These are phyloP conservation scores for Nicotiana knightiana DNA, from an alignment of 257 asterid genomes.

Conservation along the genomic window DNA sequence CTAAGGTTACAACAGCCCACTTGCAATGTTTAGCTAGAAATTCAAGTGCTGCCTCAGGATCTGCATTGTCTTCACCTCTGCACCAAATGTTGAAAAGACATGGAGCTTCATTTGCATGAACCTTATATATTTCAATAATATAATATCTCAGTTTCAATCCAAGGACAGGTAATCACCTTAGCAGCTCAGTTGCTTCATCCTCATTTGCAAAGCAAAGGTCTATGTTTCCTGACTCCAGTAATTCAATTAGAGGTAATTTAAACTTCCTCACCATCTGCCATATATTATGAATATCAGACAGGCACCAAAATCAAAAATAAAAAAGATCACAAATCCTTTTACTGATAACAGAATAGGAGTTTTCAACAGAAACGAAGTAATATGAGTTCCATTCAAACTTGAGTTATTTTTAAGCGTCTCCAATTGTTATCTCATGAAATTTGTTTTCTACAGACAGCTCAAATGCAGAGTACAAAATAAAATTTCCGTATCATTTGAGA, in stretches of 20 bases:
- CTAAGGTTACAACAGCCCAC: slow-evolving; percentile 95
- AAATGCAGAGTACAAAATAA: neutral
- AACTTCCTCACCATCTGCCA: slow-evolving; percentile 88
- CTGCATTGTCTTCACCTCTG: slow-evolving; percentile 54
- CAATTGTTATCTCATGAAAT: neutral
- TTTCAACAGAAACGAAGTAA: neutral
- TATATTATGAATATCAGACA: neutral
- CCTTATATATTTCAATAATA: neutral
- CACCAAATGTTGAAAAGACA: slow-evolving; percentile 8
- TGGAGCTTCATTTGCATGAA: neutral
- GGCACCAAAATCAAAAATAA: neutral
- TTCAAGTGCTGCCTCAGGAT: slow-evolving; percentile 68
- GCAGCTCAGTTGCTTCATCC: slow-evolving; percentile 86
- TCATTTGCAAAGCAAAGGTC: slow-evolving; percentile 98
- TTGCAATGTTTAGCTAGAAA: slow-evolving; percentile 66
- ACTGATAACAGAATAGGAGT: neutral
- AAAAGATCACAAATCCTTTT: neutral
- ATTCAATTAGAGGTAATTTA: slow-evolving; percentile 59
- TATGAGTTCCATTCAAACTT: neutral
- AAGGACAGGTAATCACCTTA: slow-evolving; percentile 44
- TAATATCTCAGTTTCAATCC: neutral
- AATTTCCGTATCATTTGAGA: neutral
- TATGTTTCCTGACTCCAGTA: slow-evolving; percentile 76
- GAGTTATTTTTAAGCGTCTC: neutral
- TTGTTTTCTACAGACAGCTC: neutral